These are phyloP conservation scores for Saraca asoca DNA, from an alignment of 331 rosid genomes.

Conservation along the genomic window DNA sequence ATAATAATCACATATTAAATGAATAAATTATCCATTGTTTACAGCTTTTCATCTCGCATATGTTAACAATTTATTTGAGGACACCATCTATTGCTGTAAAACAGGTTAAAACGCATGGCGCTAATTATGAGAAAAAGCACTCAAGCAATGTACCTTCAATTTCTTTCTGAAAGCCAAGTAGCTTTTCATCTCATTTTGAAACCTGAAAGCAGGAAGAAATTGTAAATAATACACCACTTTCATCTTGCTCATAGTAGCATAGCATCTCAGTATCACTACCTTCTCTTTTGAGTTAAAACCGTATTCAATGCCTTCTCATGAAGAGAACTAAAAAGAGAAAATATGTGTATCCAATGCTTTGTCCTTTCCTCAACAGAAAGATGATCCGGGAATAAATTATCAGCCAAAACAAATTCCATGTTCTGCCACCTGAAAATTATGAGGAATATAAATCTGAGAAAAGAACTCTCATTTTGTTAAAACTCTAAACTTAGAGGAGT, in stretches of 20 bases:
- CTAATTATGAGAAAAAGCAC: constrained; percentile 19
- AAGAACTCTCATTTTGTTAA: constrained; percentile 28
- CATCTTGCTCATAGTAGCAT: constrained; percentile 15
- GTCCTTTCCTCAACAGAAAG: constrained; percentile 75
- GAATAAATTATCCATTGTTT: too few species aligned
- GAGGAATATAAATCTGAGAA: constrained; percentile 18
- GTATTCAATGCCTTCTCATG: constrained; percentile 66
- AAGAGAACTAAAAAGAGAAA: constrained; percentile 66
- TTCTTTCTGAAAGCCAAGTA: constrained; percentile 61
- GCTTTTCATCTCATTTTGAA: constrained; percentile 70
- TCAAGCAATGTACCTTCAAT: constrained; percentile 60
- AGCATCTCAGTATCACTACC: constrained; percentile 50
- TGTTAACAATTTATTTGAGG: constrained; percentile 7
- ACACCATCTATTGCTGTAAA: constrained; percentile 20
- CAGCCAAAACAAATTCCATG: constrained; percentile 76
- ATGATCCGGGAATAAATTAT: constrained; percentile 63
- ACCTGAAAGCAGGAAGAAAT: constrained; percentile 57
- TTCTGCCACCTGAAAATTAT: constrained; percentile 62
- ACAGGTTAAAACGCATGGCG: too few species aligned
- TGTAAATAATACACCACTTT: constrained; percentile 34
- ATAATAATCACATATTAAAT: too few species aligned
- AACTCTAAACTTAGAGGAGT: constrained; percentile 20
- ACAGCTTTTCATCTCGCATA: not conserved
- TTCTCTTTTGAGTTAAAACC: constrained; percentile 76
- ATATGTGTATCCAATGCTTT: constrained; percentile 83